Evolutionary conservation across 1,139 yeast species (phyloP).

Genomic region (Wickerhamomyces sp.): DNA sequence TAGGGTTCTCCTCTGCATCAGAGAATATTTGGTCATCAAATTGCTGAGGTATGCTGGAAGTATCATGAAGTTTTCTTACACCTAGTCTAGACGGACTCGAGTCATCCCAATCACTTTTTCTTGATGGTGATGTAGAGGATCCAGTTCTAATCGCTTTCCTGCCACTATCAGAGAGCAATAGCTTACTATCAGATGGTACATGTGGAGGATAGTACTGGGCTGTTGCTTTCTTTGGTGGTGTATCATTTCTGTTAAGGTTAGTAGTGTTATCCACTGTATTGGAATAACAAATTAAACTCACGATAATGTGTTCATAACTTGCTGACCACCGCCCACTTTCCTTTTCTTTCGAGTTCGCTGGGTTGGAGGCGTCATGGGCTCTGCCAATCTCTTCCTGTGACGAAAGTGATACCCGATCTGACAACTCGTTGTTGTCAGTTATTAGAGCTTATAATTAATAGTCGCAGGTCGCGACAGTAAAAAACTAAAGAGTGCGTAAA

Average conservation of each 20-base stretch:
- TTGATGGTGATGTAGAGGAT: not conserved
- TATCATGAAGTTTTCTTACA: not conserved
- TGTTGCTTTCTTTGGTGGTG: not conserved
- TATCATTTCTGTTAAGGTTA: not conserved
- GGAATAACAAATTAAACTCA: too few species aligned
- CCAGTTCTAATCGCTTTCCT: not conserved
- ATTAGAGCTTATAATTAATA: too few species aligned
- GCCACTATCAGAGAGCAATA: not conserved
- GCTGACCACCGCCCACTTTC: not conserved
- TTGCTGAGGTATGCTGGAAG: not conserved
- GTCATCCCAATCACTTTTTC: not conserved
- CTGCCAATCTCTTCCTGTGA: too few species aligned
- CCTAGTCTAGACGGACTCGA: not conserved
- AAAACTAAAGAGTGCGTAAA: too few species aligned
- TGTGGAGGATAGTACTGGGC: not conserved
- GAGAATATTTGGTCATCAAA: not conserved
- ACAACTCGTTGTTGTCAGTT: too few species aligned
- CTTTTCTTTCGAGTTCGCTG: not conserved
- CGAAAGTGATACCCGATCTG: too few species aligned
- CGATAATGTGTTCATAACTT: not conserved
- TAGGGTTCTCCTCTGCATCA: not conserved
- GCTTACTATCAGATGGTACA: not conserved
- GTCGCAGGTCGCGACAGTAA: too few species aligned
- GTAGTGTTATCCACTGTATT: too few species aligned
- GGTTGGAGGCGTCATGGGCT: not conserved